Conservation (phyloP, 2,329 filamentous ascomycete species). For the Paracamarosporium sp. region DNA sequence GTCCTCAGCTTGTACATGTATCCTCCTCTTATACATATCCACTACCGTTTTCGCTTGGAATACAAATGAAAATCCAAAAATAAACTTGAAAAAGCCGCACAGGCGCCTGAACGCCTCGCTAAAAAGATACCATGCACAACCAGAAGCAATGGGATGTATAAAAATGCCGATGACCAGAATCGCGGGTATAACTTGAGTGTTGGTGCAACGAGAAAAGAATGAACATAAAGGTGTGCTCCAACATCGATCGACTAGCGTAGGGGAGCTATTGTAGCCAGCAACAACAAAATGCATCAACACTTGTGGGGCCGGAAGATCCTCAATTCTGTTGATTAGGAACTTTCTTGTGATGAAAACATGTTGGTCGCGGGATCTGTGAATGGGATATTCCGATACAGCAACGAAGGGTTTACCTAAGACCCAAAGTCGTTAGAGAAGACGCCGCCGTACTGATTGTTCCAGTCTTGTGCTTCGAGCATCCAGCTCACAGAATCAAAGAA, state of each 20-base stretch:
- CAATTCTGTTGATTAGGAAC: background rate
- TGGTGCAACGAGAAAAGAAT: background rate
- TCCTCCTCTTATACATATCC: background rate
- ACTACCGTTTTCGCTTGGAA: background rate
- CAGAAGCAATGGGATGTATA: background rate
- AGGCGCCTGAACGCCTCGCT: constrained; percentile 8
- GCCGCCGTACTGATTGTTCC: constrained; percentile 34
- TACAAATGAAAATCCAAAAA: background rate
- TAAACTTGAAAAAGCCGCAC: background rate
- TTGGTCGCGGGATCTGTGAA: background rate
- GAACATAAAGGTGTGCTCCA: background rate
- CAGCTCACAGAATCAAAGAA: constrained; percentile 93
- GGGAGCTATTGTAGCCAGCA: background rate
- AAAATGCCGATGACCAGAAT: background rate
- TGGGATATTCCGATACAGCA: background rate
- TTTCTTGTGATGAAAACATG: no score
- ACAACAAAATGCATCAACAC: background rate
- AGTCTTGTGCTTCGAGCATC: constrained; percentile 80
- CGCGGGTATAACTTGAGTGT: background rate
- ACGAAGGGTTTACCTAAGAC: constrained; percentile 18
- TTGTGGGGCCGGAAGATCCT: background rate
- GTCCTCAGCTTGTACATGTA: no score
- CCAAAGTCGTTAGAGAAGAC: constrained; percentile 41
- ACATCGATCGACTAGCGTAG: background rate
- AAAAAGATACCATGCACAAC: background rate